phyloP scores from a whole-genome alignment of 768 basidiomycete species.

The Steccherinum ochraceum region DNA sequence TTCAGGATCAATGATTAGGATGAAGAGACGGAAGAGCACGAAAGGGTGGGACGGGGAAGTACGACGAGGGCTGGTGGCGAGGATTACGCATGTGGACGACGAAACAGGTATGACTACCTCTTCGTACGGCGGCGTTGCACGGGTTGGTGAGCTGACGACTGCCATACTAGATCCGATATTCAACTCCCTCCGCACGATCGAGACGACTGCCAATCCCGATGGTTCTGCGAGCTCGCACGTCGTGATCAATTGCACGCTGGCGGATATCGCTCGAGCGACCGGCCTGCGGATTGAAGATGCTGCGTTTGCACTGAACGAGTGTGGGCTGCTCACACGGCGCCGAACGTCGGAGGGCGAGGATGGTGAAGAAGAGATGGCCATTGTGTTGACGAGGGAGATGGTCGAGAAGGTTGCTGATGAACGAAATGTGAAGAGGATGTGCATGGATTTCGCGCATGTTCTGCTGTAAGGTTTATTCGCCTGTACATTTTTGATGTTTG shows the following conservation, averaged over 20 bases:
- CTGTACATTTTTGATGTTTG: not conserved
- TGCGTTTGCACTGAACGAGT: conserved; percentile 84
- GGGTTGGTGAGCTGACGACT: too few relatives aligned
- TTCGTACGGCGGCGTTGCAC: not conserved
- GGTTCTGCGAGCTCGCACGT: conserved; percentile 70
- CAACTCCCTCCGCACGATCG: conserved; percentile 47
- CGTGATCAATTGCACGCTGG: conserved; percentile 63
- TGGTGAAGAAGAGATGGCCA: conserved; percentile 35
- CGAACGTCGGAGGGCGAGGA: conserved; percentile 26
- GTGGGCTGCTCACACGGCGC: conserved; percentile 60
- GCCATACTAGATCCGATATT: conserved; percentile 41
- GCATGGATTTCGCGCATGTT: conserved; percentile 55
- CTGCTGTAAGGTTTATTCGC: conserved; percentile 33
- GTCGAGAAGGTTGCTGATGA: conserved; percentile 61
- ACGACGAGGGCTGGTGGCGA: conserved; percentile 5
- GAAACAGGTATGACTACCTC: conserved; percentile 18
- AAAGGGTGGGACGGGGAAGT: conserved; percentile 79
- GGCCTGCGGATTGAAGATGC: conserved; percentile 81
- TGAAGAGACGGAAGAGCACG: conserved; percentile 41
- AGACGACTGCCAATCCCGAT: conserved; percentile 51
- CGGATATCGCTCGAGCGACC: conserved; percentile 71
- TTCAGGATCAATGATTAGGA: conserved; percentile 12
- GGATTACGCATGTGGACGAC: conserved; percentile 12
- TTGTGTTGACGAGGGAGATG: conserved; percentile 59
- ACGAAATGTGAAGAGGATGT: conserved; percentile 66